A percentile compares a stretch with the other conserved stretches of the same genome.
Conservation (phyloP, 1,284 basidiomycete genomes). For the Xerocomus nothofagi region DNA sequence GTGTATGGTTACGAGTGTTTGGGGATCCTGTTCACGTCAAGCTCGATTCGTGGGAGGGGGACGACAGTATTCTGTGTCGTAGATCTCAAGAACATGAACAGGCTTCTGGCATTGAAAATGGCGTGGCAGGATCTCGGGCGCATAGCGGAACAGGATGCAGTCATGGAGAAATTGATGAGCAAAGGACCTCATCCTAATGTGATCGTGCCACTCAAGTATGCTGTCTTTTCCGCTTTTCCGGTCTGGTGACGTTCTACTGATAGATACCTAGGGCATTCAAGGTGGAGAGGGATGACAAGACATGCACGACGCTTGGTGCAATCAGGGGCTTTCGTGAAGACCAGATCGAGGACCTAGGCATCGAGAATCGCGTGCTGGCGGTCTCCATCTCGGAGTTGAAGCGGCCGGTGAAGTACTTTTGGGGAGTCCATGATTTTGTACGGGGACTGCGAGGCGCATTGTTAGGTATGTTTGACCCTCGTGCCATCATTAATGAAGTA, state of each 20-base stretch:
- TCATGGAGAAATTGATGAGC: not conserved
- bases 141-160: not conserved
- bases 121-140: slow-evolving; percentile 11
- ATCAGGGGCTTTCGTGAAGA: not conserved
- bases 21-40: slow-evolving; percentile 8
- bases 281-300: not conserved
- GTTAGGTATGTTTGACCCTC: not conserved
- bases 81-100: not conserved
- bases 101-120: slow-evolving; percentile 3
- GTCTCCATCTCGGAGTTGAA: slow-evolving; percentile 1
- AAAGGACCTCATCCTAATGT: not conserved
- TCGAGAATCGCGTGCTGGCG: slow-evolving; percentile 5
- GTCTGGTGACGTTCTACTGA: not conserved
- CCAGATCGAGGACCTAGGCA: not conserved
- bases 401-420: slow-evolving; percentile 10
- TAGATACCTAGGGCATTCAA: not conserved
- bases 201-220: slow-evolving; percentile 1
- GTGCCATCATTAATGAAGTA: rapidly evolving
- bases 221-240: no score
- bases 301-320: not conserved
- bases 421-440: slow-evolving; percentile 14
- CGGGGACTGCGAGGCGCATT: slow-evolving; percentile 8
- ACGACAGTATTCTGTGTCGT: slow-evolving; percentile 8
- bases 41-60: slow-evolving; percentile 13
- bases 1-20: slow-evolving; percentile 4